Evolutionary conservation across 441 rosid genomes (phyloP), one percentile per base, ranked within the genome.

Genomic region (Hura crepitans): DNA sequence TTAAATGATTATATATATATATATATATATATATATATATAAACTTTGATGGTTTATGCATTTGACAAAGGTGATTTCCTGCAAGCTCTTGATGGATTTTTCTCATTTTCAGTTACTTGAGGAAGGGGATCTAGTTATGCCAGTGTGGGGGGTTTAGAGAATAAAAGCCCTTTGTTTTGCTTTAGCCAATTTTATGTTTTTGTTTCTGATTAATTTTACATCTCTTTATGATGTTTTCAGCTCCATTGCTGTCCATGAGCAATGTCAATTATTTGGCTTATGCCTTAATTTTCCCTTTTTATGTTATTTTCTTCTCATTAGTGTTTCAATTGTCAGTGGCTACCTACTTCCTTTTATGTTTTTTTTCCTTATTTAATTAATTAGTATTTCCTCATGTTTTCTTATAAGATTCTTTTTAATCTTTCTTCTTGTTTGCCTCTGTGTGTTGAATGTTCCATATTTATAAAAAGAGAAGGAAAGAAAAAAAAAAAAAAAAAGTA

Each of bases 11-110:
- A n/a, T n/a, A n/a, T n/a, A n/a, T n/a, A n/a, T n/a, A n/a, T n/a
- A n/a, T n/a, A n/a, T n/a, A n/a, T n/a, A n/a, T n/a, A n/a, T n/a
- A n/a, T n/a, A n/a, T n/a, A n/a, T n/a, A n/a, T n/a, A n/a, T n/a
- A n/a, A n/a, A 17, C 62, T 27, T 28, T 30, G 37, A 22, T 13
- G 28, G 69, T 22, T 23, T n/a, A 18, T 54, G 42, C 15, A 9
- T 63, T 33, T 46, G 51, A 17, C 22, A 27, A 55, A 68, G 70
- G 58, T 53, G 27, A 42, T 57, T 65, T 58, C 56, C 45, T 20
- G 65, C 3, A 39, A 13, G 42, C 20, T 33, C 6, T 63, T 70
- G 13, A 13, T n/a, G 62, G 13, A 9, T 22, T 22, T 23, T 27
- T 47, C 22, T 47, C 54, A 57, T 60, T 70, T 37, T 63, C 30